Evolutionary conservation across 2,329 filamentous ascomycete species (phyloP).

Genomic region (Sporothrix dimorphospora): DNA sequence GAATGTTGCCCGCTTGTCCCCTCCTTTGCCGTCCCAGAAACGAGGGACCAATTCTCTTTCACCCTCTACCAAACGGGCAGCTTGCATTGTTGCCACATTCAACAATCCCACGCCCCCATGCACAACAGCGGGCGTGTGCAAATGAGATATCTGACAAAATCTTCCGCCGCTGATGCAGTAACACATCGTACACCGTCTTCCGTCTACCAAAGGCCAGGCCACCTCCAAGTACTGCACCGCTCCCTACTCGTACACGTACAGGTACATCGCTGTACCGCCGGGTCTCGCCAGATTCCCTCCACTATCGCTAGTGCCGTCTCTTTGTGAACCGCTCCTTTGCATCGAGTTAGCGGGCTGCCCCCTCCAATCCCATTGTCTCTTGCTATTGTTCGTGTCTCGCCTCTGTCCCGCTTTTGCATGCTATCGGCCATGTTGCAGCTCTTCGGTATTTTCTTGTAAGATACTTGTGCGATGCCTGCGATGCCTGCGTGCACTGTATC

Average conservation of each 20-base stretch:
- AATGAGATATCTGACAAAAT: constrained; percentile 10
- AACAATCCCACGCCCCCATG: not conserved
- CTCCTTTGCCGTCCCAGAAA: constrained; percentile 7
- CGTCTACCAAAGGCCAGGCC: not conserved
- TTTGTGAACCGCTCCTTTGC: not conserved
- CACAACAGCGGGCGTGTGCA: not conserved
- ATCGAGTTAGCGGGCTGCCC: constrained; percentile 2
- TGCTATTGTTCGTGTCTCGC: constrained; percentile 6
- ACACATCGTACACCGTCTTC: not conserved
- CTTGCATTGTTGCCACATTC: not conserved
- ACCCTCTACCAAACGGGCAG: constrained; percentile 2
- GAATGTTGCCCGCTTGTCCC: not conserved
- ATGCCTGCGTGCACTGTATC: not conserved
- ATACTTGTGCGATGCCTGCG: not conserved
- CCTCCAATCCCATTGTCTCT: constrained; percentile 17
- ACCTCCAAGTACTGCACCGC: not conserved
- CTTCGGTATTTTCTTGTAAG: not conserved
- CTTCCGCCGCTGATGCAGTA: not conserved
- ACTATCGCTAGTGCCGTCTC: constrained; percentile 7
- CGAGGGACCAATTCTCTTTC: constrained; percentile 2
- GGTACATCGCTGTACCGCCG: not conserved
- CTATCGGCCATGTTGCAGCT: not conserved
- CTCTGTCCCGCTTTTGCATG: not conserved
- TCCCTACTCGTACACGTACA: not conserved
- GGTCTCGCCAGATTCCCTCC: constrained; percentile 3